Evolutionary conservation across 2,329 filamentous ascomycete genomes (phyloP), one percentile per base, ranked within the genome.

Genomic region (Penicillium janthinellum): DNA sequence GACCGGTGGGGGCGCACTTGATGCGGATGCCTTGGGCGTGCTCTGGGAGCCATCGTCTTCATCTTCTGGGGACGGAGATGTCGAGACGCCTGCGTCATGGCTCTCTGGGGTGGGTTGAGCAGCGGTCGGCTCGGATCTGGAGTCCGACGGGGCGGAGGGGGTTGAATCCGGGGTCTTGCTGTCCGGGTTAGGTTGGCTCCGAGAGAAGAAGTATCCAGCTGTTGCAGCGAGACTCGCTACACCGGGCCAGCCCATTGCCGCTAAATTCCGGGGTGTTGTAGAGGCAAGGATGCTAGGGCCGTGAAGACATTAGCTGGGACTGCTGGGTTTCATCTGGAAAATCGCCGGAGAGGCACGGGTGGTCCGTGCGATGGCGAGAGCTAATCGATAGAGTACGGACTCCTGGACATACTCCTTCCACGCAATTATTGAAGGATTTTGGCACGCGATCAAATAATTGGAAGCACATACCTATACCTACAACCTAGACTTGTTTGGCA

Each of bases 171-270:
- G 47, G 35, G 56, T 65, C 72, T 75, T 76, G 22, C 72, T 70
- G 56, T 71, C 70, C 47, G 72, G 70, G 55, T 70, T 69, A 48
- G 72, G 72, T 34, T 75, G 75, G 58, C 78, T 71, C 25, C 70
- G 72, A 64, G 78, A 79, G 28, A 77, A 68, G 22, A 81, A 61
- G 60, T 76, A 78, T 42, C 71, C 73, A 39, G 75, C 64, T 8
- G 79, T 75, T 31, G 75, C 69, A 54, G 79, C 58, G 25, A 82
- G 60, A 31, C 73, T 68, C 35, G 71, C 75, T 34, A 78, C 68
- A 38, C 74, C 75, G 61, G 78, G 66, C 70, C 76, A 77, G 61
- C 76, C 79, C 79, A 81, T 81, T 8, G 56, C 62, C 62, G 66
- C 67, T 61, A 60, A 63, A 50, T 41, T 34, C 47, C 49, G 39